phyloP scores from a whole-genome alignment of 1,284 basidiomycete genomes.

The Acaromyces ingoldii region DNA sequence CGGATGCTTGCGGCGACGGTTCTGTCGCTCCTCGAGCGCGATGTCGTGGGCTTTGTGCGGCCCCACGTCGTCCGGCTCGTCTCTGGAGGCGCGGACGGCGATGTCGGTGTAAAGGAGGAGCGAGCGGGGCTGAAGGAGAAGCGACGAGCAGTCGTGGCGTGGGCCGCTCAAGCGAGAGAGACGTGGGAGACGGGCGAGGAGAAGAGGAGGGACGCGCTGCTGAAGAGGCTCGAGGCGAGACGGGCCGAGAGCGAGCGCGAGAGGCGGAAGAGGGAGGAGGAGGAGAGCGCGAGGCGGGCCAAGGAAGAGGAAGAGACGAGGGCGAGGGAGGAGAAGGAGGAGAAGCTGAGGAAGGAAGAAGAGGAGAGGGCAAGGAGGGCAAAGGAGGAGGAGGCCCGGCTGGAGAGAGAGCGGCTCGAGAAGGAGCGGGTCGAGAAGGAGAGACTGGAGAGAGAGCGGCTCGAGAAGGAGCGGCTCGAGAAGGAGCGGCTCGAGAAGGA shows the following conservation, averaged over 20 bases:
- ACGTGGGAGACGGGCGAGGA: too few relatives aligned
- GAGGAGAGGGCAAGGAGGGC: slow-evolving; percentile 3
- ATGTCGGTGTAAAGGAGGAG: not conserved
- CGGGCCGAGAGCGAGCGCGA: not conserved
- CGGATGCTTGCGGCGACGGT: too few relatives aligned
- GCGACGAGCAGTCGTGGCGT: not conserved
- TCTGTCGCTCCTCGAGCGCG: too few relatives aligned
- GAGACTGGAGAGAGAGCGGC: not conserved
- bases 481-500: not conserved
- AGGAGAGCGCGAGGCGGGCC: slow-evolving; percentile 6
- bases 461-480: not conserved
- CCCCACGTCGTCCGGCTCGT: too few relatives aligned
- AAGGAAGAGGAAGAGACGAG: slow-evolving; percentile 4
- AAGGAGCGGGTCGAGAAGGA: not conserved
- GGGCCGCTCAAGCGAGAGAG: not conserved
- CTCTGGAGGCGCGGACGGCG: too few relatives aligned
- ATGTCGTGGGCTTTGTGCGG: too few relatives aligned
- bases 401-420: not conserved
- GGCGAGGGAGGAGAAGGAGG: not conserved
- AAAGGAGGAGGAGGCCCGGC: not conserved
- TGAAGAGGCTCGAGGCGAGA: not conserved
- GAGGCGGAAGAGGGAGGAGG: not conserved
- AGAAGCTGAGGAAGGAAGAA: not conserved
- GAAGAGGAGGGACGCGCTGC: too few relatives aligned
- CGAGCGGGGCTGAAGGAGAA: not conserved